phyloP scores from a whole-genome alignment of 768 basidiomycete species.

The Tricholoma sp. region DNA sequence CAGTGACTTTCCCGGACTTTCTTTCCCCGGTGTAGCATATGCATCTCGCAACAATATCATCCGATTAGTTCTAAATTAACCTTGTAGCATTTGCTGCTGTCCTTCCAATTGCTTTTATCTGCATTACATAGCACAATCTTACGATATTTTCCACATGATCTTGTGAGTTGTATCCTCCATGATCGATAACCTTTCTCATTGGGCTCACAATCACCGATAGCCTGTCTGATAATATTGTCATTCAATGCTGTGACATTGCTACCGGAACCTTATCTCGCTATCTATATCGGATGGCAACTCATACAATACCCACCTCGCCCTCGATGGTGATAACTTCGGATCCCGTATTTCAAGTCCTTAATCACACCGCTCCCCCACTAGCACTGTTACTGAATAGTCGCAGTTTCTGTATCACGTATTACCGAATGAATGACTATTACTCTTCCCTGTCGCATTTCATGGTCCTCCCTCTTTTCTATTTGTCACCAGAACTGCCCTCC shows the following conservation, averaged over 20 bases:
- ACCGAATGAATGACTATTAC: conserved; percentile 1
- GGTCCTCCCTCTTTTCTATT: neutral
- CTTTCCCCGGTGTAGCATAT: conserved; percentile 3
- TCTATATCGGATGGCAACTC: neutral
- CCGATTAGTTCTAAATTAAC: neutral
- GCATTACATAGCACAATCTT: too few species aligned
- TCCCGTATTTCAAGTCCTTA: neutral
- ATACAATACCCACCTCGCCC: neutral
- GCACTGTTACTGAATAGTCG: neutral
- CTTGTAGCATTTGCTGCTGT: neutral
- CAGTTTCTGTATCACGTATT: conserved; percentile 6
- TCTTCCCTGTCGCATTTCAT: neutral
- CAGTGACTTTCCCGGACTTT: neutral
- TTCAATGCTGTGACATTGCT: neutral
- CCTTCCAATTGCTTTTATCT: neutral
- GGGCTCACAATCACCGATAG: conserved; percentile 3
- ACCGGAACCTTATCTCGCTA: neutral
- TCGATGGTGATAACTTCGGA: neutral
- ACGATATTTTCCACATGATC: neutral
- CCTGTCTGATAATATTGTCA: conserved; percentile 1
- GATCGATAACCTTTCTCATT: neutral
- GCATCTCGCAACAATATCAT: neutral
- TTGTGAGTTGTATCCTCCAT: neutral
- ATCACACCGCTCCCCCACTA: neutral
- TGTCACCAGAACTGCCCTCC: neutral